Base-by-base conservation (phyloP, 495 filamentous ascomycete genomes). In the Durotheca rogersii region DNA sequence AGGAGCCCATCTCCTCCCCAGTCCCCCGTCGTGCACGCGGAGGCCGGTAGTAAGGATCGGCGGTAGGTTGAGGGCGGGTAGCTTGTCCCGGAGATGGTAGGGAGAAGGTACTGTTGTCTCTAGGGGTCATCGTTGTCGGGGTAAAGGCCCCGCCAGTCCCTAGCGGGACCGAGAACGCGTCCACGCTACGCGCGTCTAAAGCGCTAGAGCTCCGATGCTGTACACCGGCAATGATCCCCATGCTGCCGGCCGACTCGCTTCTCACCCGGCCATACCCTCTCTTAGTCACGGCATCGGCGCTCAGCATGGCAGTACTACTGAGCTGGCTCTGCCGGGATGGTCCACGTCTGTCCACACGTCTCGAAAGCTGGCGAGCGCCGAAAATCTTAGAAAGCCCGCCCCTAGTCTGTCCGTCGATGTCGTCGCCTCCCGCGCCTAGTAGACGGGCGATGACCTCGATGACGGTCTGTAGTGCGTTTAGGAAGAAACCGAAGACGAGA, bases 361-460 rank as follows among this genome's bases (percentile, higher is more conserved):
- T 83, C 9, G 89, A 91, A 7, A 97, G 77, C 67, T 97, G 92
- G 14, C 92, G 88, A 81, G 90, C 89, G 17, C 91, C 92, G 62
- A 96, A 90, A 16, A 91, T 89, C 70, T 91, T 94, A 50, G 81
- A 84, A 41, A 97, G 75, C n/a, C 89, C 91, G 64, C 91, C 91
- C 62, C 91, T 80, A 17, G 88, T 83, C 43, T 85, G 83, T 31
- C 85, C 84, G 42, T 71, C 72, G 25, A 80, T 74, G 56, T 87
- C 83, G 57, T 88, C 82, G 10, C 82, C 87, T 37, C 90, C 91
- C 51, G 86, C 89, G 47, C 91, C 89, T 29, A 83, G 80, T 41
- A 89, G 73, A 38, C 91, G 79, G 15, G 91, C 90, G 31, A 81
- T 72, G 9, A 98, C 86, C 65, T 98, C 93, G 25, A 95, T 79